Conservation (phyloP, 2,329 filamentous ascomycete species). For the Alternaria dauci region DNA sequence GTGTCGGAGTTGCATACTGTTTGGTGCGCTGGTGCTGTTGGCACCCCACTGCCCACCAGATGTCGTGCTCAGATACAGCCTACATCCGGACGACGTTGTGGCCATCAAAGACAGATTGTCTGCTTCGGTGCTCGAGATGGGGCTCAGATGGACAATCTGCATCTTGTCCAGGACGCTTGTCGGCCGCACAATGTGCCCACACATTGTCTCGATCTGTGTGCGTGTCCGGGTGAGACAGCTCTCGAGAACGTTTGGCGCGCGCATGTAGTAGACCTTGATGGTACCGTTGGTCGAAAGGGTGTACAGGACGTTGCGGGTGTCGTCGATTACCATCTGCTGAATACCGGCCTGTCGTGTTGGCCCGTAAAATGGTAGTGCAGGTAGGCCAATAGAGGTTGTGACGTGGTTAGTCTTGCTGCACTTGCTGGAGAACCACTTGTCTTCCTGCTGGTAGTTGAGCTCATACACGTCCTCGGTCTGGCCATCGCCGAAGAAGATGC, state of each 20-base stretch:
- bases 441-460: conserved; percentile 94
- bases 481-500: conserved; percentile 89
- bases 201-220: conserved; percentile 68
- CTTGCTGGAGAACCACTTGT: conserved; percentile 92
- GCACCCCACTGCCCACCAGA: conserved; percentile 71
- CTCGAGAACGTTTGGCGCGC: conserved; percentile 62
- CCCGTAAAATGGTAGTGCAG: conserved; percentile 47
- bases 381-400: conserved; percentile 73
- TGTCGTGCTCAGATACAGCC: conserved; percentile 91
- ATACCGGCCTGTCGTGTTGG: conserved; percentile 66
- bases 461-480: conserved; percentile 90
- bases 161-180: conserved; percentile 74
- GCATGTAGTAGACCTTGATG: conserved; percentile 91
- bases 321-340: conserved; percentile 83
- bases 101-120: conserved; percentile 88
- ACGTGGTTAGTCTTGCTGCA: conserved; percentile 90
- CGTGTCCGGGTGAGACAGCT: conserved; percentile 65
- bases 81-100: conserved; percentile 86
- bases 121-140: conserved; percentile 81
- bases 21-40: conserved; percentile 73
- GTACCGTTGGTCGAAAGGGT: conserved; percentile 88
- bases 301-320: conserved; percentile 87
- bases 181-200: conserved; percentile 82
- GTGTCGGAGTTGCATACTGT: conserved; percentile 97
- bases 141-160: conserved; percentile 82